Evolutionary conservation across 2,329 filamentous ascomycete species (phyloP), one percentile per base, ranked within the genome.

Genomic region (Coniella lustricola): DNA sequence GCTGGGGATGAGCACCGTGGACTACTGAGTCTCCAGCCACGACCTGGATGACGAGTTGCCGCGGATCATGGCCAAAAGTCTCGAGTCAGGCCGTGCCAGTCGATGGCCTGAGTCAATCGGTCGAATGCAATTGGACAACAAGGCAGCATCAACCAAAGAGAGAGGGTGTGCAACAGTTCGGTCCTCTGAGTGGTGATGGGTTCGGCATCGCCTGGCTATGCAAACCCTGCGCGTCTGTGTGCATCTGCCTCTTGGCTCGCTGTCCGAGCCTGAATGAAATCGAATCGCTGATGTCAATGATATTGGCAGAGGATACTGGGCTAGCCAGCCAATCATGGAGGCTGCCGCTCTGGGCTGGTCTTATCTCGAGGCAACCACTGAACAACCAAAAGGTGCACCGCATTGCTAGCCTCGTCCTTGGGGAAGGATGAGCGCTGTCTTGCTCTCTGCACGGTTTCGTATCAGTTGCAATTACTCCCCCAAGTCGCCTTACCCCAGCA

Each of bases 291-390:
- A 37, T 52, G 43, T 52, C 44, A 50, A 50, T 38, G 48, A 29
- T 43, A 50, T 52, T 48, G 39, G 50, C 47, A 52, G 38, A 39
- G 39, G 10, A 29, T 7, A 52, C 31, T 39, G 18, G 7, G 9
- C 3, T n/a, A 31, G 17, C 16, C 12, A 36, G 34, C 50, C 46
- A 52, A 52, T 52, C 46, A 46, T 14, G 22, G 36, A 14, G 9
- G 21, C 22, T 37, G 46, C 36, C 25, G 40, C 46, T 25, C 18
- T 36, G 36, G 16, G 7, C 14, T 12, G 9, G 17, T 46, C 50
- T 52, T 52, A 52, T 52, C 50, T 52, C 39, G 43, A 38, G 46
- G 46, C 50, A 52, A 52, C 50, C 37, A 52, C n/a, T n/a, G 31
- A 33, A 21, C 39, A 29, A n/a, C n/a, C n/a, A n/a, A n/a, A n/a